Evolutionary conservation across 768 basidiomycete species (phyloP).

Genomic region (Lentinula raphanica): DNA sequence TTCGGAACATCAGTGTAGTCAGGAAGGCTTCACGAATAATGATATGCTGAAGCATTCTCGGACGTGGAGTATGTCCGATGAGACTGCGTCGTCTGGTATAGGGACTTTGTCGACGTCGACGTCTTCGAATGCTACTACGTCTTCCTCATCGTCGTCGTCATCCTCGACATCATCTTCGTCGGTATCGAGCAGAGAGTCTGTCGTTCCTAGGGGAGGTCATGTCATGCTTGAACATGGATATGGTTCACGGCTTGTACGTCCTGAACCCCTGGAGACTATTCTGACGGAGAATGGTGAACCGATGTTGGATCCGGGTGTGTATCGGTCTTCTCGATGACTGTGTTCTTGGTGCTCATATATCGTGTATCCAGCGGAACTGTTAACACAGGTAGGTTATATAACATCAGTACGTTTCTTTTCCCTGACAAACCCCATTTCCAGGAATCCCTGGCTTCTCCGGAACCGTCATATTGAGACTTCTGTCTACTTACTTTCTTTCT

Average conservation of each 20-base stretch:
- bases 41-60: not conserved
- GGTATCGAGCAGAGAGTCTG: not conserved
- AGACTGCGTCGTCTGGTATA: not conserved
- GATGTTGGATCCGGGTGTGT: constrained; percentile 64
- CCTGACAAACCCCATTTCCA: constrained; percentile 1
- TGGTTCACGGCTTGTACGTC: constrained; percentile 28
- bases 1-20: not conserved
- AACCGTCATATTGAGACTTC: not conserved
- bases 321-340: not conserved
- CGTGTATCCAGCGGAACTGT: constrained; percentile 43
- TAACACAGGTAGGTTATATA: constrained; percentile 48
- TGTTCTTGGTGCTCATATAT: constrained; percentile 5
- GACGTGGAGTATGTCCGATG: not conserved
- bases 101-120: not conserved
- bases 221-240: constrained; percentile 15
- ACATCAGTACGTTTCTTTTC: not conserved
- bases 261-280: constrained; percentile 48
- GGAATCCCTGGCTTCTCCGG: constrained; percentile 5
- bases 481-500: not conserved
- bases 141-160: not conserved
- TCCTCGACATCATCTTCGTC: not conserved
- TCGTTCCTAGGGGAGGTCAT: not conserved
- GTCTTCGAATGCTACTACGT: too few relatives aligned
- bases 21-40: not conserved
- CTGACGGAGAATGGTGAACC: constrained; percentile 61